Evolutionary conservation across 208 protist genomes (phyloP).

Genomic region (Leishmania tarentolae): DNA sequence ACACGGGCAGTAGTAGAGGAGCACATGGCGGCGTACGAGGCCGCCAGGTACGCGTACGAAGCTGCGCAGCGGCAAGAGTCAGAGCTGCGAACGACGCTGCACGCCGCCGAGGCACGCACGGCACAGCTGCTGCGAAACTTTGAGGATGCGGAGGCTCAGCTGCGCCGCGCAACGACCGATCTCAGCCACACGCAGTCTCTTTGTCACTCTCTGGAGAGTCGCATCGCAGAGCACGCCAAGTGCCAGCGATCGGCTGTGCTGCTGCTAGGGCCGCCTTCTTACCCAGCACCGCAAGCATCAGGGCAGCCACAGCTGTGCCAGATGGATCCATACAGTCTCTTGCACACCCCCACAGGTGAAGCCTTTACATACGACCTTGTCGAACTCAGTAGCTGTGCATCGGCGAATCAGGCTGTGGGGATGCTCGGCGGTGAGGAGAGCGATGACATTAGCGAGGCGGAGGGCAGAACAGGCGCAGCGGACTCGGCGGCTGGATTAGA

Average conservation of each 20-base stretch:
- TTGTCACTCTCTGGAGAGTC: constrained; percentile 24
- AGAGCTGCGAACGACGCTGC: constrained; percentile 37
- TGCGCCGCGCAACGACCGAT: constrained; percentile 12
- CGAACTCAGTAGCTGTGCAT: not conserved
- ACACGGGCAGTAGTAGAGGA: constrained; percentile 11
- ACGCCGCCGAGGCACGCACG: constrained; percentile 16
- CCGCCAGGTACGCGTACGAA: constrained; percentile 10
- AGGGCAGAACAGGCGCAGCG: not conserved
- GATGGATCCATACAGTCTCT: constrained; percentile 27
- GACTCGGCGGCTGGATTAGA: not conserved
- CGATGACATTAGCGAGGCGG: not conserved
- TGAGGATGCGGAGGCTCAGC: constrained; percentile 1
- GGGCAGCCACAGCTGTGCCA: not conserved
- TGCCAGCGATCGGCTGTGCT: constrained; percentile 26
- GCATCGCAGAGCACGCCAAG: constrained; percentile 14
- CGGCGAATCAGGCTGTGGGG: not conserved
- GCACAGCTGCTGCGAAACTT: not conserved
- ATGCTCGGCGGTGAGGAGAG: not conserved
- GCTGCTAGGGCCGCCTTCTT: constrained; percentile 1
- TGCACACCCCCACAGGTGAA: constrained; percentile 15
- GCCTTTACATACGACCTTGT: constrained; percentile 25
- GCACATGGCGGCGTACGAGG: constrained; percentile 18
- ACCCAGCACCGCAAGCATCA: not conserved
- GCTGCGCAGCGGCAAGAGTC: constrained; percentile 29
- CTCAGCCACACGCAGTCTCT: constrained; percentile 16